Evolutionary conservation across 2,329 filamentous ascomycete genomes (phyloP), one percentile per base, ranked within the genome.

Genomic region (Paramyrothecium roridum): DNA sequence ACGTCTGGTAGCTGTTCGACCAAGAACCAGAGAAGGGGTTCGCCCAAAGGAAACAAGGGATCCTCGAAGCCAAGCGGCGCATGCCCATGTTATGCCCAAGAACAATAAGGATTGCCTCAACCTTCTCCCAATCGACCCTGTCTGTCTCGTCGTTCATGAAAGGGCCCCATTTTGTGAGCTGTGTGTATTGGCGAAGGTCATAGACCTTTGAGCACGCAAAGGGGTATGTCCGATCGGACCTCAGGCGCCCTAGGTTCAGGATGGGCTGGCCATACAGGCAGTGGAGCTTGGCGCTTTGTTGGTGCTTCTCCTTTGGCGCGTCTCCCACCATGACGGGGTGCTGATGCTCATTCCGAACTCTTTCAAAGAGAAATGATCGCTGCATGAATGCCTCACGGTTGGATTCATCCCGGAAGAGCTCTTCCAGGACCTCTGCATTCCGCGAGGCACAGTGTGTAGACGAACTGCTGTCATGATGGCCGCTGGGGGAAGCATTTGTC

Each of bases 61-160:
- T 70, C 2, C 74, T 73, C 19, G 75, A 74, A 8, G 76, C 70
- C 11, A 79, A 67, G 13, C 75, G 71, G 60, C 82, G 80, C 11
- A 70, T 65, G 43, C 74, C 70, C 52, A 89, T 76, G 65, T 91
- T 91, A 65, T 81, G 78, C 3, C 81, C 81, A 3, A 93, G 70
- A 2, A 88, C 83, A 3, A 92, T 75, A 77, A 91, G 83, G 53
- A 91, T 82, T 10, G 87, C 85, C 70, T 93, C 89, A 12, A 92
- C 73, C 73, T 89, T 90, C 70, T 93, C 88, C 90, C 90, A 93
- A 69, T 93, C 89, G 0, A 90, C 86, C 6, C 72, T 70, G 52
- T 78, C 79, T 2, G 76, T 79, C 2, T 80, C 83, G 64, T 92
- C 88, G 51, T 82, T 74, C 64, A 80, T 73, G 63, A 90, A 93